Evolutionary conservation across 116 monocot species (phyloP).

Genomic region (Papilionanthe hybrid): DNA sequence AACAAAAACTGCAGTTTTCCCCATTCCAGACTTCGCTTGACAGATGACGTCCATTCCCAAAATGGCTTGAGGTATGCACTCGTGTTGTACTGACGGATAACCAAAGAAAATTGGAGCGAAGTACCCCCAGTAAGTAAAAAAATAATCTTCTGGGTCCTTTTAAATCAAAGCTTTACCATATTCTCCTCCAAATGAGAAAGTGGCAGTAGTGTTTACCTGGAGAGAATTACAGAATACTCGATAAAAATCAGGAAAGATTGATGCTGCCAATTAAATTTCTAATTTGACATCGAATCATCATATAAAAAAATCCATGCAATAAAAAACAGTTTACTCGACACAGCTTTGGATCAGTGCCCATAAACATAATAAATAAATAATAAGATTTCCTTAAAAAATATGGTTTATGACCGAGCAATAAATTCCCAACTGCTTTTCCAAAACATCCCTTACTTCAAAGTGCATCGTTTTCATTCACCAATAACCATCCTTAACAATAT

Average conservation of each 20-base stretch:
- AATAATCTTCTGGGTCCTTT: constrained; percentile 62
- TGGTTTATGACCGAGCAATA: too few relatives aligned
- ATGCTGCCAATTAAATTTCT: neutral
- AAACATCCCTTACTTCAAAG: too few relatives aligned
- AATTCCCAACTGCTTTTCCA: too few relatives aligned
- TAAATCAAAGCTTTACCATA: constrained; percentile 75
- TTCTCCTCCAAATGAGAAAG: constrained; percentile 58
- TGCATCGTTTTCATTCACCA: too few relatives aligned
- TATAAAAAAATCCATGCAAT: neutral
- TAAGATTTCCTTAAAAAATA: too few relatives aligned
- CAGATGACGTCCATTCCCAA: constrained; percentile 99
- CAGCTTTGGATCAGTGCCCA: too few relatives aligned
- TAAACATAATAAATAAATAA: too few relatives aligned
- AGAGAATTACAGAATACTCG: neutral
- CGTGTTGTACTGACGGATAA: constrained; percentile 99
- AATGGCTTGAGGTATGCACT: constrained; percentile 99
- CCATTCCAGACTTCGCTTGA: constrained; percentile 99
- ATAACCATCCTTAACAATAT: too few relatives aligned
- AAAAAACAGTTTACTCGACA: too few relatives aligned
- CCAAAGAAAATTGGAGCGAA: constrained; percentile 92
- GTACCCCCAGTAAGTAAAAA: constrained; percentile 74
- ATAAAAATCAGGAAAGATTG: neutral
- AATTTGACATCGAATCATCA: neutral
- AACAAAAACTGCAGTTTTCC: constrained; percentile 98
- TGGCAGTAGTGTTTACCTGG: constrained; percentile 79